Percentiles rank a stretch among this genome's conserved stretches.
These are phyloP conservation scores for Posidonia australis DNA, from an alignment of 106 monocot species.

Conservation along the genomic window DNA sequence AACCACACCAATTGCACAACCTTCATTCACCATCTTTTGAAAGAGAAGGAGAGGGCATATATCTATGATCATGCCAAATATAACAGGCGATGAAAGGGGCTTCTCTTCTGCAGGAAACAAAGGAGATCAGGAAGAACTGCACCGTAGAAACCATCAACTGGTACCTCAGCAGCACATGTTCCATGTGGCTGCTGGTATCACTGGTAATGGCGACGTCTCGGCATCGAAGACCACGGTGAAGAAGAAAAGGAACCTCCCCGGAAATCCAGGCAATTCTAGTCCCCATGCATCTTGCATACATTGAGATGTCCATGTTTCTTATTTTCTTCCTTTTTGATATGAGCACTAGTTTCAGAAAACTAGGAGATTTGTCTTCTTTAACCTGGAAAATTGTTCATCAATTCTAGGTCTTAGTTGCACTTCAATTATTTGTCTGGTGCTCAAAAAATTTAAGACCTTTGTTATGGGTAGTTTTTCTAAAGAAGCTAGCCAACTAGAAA, in stretches of 20 bases:
- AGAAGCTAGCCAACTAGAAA: no score
- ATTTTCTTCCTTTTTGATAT: neutral
- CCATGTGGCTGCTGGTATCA: neutral
- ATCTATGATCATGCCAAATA: neutral
- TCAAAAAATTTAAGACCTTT: no score
- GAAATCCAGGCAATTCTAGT: constrained; percentile 1
- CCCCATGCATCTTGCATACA: no score
- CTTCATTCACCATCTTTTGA: neutral
- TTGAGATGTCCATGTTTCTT: neutral
- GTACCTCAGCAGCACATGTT: neutral
- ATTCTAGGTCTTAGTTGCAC: neutral
- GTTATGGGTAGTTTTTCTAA: no score
- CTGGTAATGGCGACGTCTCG: neutral
- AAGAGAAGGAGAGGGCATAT: neutral
- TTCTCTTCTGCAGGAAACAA: neutral
- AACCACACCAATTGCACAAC: no score
- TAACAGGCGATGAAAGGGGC: neutral
- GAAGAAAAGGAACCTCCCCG: constrained; percentile 7
- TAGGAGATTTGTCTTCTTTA: no score
- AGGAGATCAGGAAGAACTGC: neutral
- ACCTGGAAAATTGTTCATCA: neutral
- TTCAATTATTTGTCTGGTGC: neutral
- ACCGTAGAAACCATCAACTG: neutral
- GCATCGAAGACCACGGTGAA: neutral
- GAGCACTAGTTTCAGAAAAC: neutral